Percentiles rank a stretch among this genome's conserved stretches.
These are phyloP conservation scores for Trichoderma brevicompactum DNA, from an alignment of 2,329 filamentous ascomycete species.

Conservation along the genomic window DNA sequence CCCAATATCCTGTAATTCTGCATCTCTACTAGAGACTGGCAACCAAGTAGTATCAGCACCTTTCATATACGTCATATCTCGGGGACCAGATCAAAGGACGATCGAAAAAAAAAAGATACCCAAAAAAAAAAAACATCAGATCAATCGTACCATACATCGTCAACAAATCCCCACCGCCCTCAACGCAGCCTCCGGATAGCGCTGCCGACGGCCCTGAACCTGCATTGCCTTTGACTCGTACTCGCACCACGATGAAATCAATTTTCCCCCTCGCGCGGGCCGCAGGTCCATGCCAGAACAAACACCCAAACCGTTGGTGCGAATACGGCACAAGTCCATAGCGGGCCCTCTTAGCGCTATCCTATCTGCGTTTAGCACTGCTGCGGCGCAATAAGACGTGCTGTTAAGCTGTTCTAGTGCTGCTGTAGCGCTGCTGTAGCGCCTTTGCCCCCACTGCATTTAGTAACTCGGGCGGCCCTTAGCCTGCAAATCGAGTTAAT, in stretches of 20 bases:
- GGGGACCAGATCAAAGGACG: too few relatives aligned
- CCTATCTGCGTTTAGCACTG: too few relatives aligned
- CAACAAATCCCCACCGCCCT: neutral
- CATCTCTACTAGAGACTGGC: too few relatives aligned
- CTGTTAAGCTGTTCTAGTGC: too few relatives aligned
- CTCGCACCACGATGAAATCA: neutral
- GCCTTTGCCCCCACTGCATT: neutral
- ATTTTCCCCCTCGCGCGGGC: too few relatives aligned
- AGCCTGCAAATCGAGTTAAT: neutral
- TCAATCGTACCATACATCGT: slow-evolving; percentile 8
- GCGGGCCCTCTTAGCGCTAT: neutral
- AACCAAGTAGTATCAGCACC: too few relatives aligned
- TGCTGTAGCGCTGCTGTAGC: neutral
- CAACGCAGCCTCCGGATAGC: neutral
- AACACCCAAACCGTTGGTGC: neutral
- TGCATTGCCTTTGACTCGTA: neutral
- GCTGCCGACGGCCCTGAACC: neutral
- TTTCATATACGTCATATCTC: neutral
- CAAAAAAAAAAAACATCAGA: slow-evolving; percentile 3
- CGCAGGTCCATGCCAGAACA: neutral
- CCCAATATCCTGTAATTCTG: too few relatives aligned
- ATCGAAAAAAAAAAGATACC: neutral
- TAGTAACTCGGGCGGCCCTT: neutral
- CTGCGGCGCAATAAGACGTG: too few relatives aligned
- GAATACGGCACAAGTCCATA: neutral